Evolutionary conservation across 306 rosid genomes (phyloP), one percentile per base, ranked within the genome.

Genomic region (Vachellia pachyceras): DNA sequence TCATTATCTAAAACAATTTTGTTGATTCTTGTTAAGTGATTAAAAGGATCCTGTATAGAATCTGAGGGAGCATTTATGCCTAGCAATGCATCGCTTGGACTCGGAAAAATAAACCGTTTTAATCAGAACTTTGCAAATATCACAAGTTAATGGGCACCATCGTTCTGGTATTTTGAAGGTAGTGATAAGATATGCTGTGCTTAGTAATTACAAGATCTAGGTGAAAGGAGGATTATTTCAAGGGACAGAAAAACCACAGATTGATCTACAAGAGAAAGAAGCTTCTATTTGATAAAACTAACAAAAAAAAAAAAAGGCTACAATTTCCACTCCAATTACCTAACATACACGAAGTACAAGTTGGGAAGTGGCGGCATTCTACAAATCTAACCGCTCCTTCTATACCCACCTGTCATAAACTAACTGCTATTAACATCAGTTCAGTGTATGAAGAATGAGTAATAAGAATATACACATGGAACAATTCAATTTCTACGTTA

Each of bases 321-420:
- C 80, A 70, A 47, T 73, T 80, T 87, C 66, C 80, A 68, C 77
- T 75, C 49, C 75, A 69, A 85, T 40, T 36, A 79, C 81, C 81
- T 85, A 71, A 55, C 82, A 80, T 74, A 82, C 68, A 84, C 69
- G 58, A 57, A 77, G 87, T 6, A 44, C 75, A 44, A 23, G 75
- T 20, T 13, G 86, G 80, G 82, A 55, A 76, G 93, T 77, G 98
- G 98, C 92, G 85, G 99, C 99, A 87, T 84, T 87, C 87, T 90
- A 87, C 89, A 85, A 29, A 79, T 87, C 88, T 83, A 79, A 25
- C 92, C 91, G 95, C 99, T 86, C 96, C 81, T 86, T 85, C 97
- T 82, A 78, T 44, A 68, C 97, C 91, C 90, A 22, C 90, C 65
- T 18, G 46, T 80, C 90, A 42, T 23, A 69, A 66, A 83, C 78